phyloP scores from a whole-genome alignment of 371 early-diverging fungal genomes.

The Cokeromyces recurvatus region DNA sequence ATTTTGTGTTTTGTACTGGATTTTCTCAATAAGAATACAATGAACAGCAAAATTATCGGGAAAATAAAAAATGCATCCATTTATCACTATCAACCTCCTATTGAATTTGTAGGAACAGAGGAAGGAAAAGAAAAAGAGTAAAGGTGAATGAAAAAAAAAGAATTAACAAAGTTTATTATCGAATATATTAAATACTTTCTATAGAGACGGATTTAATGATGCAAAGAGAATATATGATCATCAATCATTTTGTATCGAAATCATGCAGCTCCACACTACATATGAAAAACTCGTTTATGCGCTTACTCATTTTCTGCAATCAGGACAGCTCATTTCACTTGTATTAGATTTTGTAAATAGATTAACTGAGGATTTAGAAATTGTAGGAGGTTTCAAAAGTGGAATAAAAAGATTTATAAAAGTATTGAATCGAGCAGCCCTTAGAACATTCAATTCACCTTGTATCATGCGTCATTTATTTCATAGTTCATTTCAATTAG shows the following conservation, averaged over 20 bases:
- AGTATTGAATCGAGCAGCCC: constrained; percentile 56
- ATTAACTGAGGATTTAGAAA: constrained; percentile 51
- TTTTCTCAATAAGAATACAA: too few species aligned
- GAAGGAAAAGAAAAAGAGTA: constrained; percentile 15
- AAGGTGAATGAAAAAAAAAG: too few species aligned
- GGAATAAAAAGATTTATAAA: constrained; percentile 21
- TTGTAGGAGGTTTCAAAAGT: constrained; percentile 29
- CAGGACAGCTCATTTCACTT: constrained; percentile 52
- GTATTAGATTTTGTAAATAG: constrained; percentile 59
- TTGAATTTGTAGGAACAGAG: constrained; percentile 6
- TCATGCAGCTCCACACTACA: constrained; percentile 51
- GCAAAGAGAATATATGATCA: constrained; percentile 10
- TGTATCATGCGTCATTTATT: constrained; percentile 59
- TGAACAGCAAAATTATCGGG: too few species aligned
- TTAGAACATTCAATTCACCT: constrained; percentile 70
- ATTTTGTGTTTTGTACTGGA: too few species aligned
- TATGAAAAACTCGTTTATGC: constrained; percentile 59
- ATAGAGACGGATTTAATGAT: constrained; percentile 2
- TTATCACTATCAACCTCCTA: constrained; percentile 27
- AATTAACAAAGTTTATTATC: too few species aligned
- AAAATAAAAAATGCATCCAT: too few species aligned
- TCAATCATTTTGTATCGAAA: constrained; percentile 41
- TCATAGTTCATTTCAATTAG: constrained; percentile 47
- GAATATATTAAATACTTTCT: too few species aligned
- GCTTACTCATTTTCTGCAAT: constrained; percentile 54